Conservation (phyloP, 345 rosid genomes). For the Hirschfeldia incana region DNA sequence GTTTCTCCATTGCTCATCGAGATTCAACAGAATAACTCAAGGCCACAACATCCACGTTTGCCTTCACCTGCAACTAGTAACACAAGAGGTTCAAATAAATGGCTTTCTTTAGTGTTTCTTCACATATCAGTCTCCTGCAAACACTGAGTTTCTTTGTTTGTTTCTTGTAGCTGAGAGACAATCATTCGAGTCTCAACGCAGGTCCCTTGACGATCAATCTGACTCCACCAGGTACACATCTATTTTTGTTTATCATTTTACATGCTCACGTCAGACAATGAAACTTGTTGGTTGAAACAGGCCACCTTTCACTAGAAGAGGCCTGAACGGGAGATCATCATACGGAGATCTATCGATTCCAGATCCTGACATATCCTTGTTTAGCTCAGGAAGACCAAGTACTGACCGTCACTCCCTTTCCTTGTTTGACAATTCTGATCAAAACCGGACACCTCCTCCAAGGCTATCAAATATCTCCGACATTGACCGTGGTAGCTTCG, state of each 20-base stretch:
- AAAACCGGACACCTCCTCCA: conserved; percentile 40
- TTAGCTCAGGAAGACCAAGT: conserved; percentile 77
- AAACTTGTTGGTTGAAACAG: conserved; percentile 42
- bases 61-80: conserved; percentile 34
- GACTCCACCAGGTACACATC: conserved; percentile 51
- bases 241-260: conserved; percentile 13
- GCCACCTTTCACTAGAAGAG: conserved; percentile 67
- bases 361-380: conserved; percentile 71
- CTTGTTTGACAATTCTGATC: conserved; percentile 47
- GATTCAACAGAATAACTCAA: conserved; percentile 32
- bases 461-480: conserved; percentile 65
- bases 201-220: conserved; percentile 51
- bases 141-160: conserved; percentile 18
- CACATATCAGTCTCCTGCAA: conserved; percentile 9
- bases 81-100: conserved; percentile 42
- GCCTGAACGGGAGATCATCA: conserved; percentile 49
- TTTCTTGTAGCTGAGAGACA: conserved; percentile 41
- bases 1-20: conserved; percentile 49
- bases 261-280: neutral
- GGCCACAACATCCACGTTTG: conserved; percentile 37
- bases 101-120: conserved; percentile 1
- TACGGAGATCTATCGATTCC: conserved; percentile 50
- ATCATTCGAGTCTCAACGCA: conserved; percentile 45
- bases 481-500: conserved; percentile 57
- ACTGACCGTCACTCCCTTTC: conserved; percentile 56